A percentile compares a stretch with the other conserved stretches of the same genome.
phyloP scores from a whole-genome alignment of 2,329 filamentous ascomycete genomes.

The Calonectria montana region DNA sequence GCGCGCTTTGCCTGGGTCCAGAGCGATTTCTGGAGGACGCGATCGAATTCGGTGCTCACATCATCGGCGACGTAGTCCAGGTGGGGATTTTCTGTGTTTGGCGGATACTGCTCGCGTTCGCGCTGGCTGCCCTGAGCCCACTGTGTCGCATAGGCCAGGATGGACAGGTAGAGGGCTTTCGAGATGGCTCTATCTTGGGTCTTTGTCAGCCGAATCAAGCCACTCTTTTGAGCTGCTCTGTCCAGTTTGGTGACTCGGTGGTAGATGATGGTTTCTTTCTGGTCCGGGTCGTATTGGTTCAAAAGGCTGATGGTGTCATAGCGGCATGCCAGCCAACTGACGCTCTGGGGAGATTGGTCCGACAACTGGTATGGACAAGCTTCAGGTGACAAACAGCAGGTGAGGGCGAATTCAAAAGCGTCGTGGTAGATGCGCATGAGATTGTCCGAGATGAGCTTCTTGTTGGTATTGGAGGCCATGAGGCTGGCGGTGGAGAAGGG shows the following conservation, averaged over 20 bases:
- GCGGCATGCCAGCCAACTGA: constrained; percentile 40
- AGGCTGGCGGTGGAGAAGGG: constrained; percentile 38
- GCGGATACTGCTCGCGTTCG: constrained; percentile 36
- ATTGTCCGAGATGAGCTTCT: constrained; percentile 40
- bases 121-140: constrained; percentile 49
- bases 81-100: constrained; percentile 30
- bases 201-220: constrained; percentile 53
- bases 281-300: constrained; percentile 35
- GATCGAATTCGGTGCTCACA: constrained; percentile 50
- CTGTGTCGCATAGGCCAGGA: constrained; percentile 65
- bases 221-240: constrained; percentile 51
- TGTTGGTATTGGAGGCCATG: constrained; percentile 41
- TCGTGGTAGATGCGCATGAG: constrained; percentile 60
- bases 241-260: constrained; percentile 61
- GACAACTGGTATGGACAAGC: constrained; percentile 59
- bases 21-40: constrained; percentile 49
- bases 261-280: constrained; percentile 57
- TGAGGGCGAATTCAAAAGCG: constrained; percentile 62
- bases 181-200: constrained; percentile 56
- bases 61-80: constrained; percentile 32
- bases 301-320: constrained; percentile 38
- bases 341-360: constrained; percentile 29
- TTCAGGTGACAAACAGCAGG: constrained; percentile 64
- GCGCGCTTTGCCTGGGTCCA: constrained; percentile 52
- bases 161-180: constrained; percentile 58